Evolutionary conservation across 495 filamentous ascomycete species (phyloP), one percentile per base, ranked within the genome.

Genomic region (Penicillium cosmopolitanum): DNA sequence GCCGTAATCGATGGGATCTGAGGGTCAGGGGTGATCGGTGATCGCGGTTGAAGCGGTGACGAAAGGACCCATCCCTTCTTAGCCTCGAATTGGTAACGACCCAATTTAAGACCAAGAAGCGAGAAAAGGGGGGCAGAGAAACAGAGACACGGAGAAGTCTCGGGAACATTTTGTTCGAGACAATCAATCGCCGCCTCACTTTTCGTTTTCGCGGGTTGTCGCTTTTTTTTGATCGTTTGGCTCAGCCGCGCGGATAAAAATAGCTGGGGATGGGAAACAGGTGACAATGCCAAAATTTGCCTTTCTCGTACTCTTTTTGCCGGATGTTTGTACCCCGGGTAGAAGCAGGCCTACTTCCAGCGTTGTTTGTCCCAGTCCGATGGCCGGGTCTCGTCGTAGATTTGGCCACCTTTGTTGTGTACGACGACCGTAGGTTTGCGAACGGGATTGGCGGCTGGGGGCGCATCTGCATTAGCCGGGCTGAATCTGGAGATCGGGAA

Each of bases 301-400:
- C 35, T 46, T 43, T 28, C 48, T 33, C 23, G 51, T 5, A 3
- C 46, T 31, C 18, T 21, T 33, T 51, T 55, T 60, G 57, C 57
- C 50, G 51, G 33, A 19, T 31, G 51, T 25, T 40, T 51, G 1
- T 16, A 43, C 25, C 19, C 19, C 35, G 35, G 51, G 18, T 35
- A 16, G 38, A 18, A n/a, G 15, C 2, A 51, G 31, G 51, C 65
- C 63, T 76, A 80, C 65, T 80, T 79, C 78, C 78, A 80, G 51
- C 78, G 78, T 61, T 78, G 77, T 61, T 78, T 78, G 66, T 80
- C 78, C 78, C 76, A 79, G 58, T 77, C 76, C 2, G 76, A 75
- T 12, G 78, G 75, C 61, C 78, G 68, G 16, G 75, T 80, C 56
- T 80, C 77, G 57, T 80, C 78, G 65, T 75, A 80, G 56, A 71